Percentiles rank a stretch among this genome's conserved stretches.
These are phyloP conservation scores for Fusarium sp. DNA, from an alignment of 2,329 filamentous ascomycete species.

Conservation along the genomic window DNA sequence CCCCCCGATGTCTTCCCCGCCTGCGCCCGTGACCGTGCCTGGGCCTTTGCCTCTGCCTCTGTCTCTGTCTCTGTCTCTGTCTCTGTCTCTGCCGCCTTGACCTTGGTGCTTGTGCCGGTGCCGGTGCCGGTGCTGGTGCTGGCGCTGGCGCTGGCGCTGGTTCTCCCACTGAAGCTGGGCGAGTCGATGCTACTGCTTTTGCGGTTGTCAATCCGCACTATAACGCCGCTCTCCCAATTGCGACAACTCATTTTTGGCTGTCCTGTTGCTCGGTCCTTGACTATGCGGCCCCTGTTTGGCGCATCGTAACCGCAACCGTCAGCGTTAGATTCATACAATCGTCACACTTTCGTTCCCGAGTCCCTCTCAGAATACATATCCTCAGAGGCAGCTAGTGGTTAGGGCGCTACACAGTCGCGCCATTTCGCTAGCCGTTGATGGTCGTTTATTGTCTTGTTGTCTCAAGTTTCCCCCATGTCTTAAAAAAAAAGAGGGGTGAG, in stretches of 20 bases:
- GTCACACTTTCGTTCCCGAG: slow-evolving; percentile 33
- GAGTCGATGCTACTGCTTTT: slow-evolving; percentile 30
- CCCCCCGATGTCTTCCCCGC: slow-evolving; percentile 32
- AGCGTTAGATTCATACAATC: slow-evolving; percentile 41
- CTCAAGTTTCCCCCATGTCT: slow-evolving; percentile 42
- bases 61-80: too few relatives aligned
- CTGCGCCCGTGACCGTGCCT: slow-evolving; percentile 35
- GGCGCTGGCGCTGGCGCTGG: neutral
- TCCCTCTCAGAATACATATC: slow-evolving; percentile 23
- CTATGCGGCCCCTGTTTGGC: slow-evolving; percentile 75
- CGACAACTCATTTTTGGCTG: slow-evolving; percentile 81
- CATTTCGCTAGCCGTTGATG: slow-evolving; percentile 34
- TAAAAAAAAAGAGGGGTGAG: slow-evolving; percentile 29
- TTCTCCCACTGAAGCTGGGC: slow-evolving; percentile 24
- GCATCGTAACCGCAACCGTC: slow-evolving; percentile 33
- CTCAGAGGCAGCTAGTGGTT: slow-evolving; percentile 28
- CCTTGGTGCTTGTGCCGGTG: slow-evolving; percentile 29
- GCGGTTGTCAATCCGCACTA: slow-evolving; percentile 67
- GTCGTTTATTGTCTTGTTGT: slow-evolving; percentile 37
- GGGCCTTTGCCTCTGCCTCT: slow-evolving; percentile 17
- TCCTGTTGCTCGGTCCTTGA: slow-evolving; percentile 74
- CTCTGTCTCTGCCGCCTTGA: slow-evolving; percentile 33
- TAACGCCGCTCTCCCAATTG: slow-evolving; percentile 96
- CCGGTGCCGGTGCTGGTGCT: slow-evolving; percentile 6
- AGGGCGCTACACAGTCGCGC: slow-evolving; percentile 32